A percentile compares a stretch with the other conserved stretches of the same genome.
These are phyloP conservation scores for Hypholoma fasciculare DNA, from an alignment of 768 basidiomycete species.

Conservation along the genomic window DNA sequence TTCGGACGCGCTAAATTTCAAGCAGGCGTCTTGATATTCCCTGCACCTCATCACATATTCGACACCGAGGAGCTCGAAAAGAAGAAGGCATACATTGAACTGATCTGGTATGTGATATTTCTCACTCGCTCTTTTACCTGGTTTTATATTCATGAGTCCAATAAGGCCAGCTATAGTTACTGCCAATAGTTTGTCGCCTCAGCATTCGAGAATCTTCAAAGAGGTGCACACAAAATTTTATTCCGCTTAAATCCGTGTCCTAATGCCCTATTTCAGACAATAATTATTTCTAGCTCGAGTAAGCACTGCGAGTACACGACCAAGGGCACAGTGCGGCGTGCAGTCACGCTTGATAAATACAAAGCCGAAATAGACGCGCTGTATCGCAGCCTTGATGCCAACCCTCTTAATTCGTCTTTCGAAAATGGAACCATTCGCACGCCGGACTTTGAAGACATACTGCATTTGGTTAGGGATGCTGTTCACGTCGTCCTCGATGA, in stretches of 20 bases:
- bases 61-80: background rate
- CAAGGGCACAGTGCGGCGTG: background rate
- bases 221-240: background rate
- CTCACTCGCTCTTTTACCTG: no score
- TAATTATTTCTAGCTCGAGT: background rate
- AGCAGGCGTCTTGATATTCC: background rate
- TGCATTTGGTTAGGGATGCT: background rate
- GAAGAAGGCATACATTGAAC: background rate
- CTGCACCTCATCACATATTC: background rate
- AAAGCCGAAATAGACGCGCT: background rate
- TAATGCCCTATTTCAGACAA: background rate
- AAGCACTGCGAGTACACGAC: background rate
- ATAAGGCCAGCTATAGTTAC: background rate
- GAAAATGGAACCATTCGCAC: no score
- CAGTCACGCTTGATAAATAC: background rate
- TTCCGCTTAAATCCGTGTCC: background rate
- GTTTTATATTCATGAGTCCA: background rate
- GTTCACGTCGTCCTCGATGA: background rate
- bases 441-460: background rate
- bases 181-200: background rate
- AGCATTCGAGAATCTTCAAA: constrained; percentile 6
- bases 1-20: constrained; percentile 4
- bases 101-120: background rate
- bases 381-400: background rate
- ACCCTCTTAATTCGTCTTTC: no score